Conservation (phyloP, 2,329 filamentous ascomycete species). For the Penicillium occitanis region DNA sequence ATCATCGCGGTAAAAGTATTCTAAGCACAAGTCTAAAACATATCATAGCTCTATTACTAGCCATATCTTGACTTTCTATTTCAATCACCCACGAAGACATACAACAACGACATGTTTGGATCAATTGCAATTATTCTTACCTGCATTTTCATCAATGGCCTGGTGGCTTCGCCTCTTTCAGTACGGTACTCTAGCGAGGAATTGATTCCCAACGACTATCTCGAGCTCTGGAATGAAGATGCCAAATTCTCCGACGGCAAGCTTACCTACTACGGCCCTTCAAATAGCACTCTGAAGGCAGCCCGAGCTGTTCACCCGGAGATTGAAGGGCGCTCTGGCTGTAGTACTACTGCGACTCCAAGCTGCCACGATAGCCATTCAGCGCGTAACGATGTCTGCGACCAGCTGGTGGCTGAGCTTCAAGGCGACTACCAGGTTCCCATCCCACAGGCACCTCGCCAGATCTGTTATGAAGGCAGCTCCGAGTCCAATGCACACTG, state of each 20-base stretch:
- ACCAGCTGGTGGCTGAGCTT: background rate
- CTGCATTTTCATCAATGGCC: background rate
- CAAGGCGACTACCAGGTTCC: constrained; percentile 1
- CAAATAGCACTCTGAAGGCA: background rate
- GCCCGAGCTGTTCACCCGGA: background rate
- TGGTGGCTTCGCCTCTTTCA: constrained; percentile 1
- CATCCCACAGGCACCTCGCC: background rate
- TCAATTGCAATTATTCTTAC: background rate
- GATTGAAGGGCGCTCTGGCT: background rate
- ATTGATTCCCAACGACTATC: background rate
- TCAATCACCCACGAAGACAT: background rate
- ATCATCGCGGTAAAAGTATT: background rate
- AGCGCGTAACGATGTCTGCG: constrained; percentile 3
- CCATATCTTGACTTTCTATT: background rate
- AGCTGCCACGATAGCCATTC: background rate
- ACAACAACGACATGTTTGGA: background rate
- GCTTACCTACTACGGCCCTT: constrained; percentile 1
- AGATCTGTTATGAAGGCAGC: constrained; percentile 10
- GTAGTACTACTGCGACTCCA: background rate
- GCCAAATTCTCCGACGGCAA: background rate
- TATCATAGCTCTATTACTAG: background rate
- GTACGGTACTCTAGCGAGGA: background rate
- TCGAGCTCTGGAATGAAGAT: constrained; percentile 6
- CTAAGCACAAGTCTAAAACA: background rate
- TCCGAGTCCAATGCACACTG: background rate